Conservation (phyloP, 345 rosid genomes). For the Bruguiera parviflora region DNA sequence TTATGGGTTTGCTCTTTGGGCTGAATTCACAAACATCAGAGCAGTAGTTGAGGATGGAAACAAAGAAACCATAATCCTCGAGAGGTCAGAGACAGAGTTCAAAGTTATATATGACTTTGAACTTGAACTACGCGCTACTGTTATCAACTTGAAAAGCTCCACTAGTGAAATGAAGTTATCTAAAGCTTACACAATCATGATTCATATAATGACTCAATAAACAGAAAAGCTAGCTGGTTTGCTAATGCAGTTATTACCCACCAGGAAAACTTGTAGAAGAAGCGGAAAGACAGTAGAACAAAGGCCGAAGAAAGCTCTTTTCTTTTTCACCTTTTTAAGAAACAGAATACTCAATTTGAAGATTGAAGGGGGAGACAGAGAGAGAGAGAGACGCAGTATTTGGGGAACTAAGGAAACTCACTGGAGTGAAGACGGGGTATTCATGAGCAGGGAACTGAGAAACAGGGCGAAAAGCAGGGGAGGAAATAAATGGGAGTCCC, state of each 20-base stretch:
- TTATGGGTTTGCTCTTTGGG: too few species aligned
- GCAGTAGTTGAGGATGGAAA: too few species aligned
- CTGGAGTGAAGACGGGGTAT: conserved; percentile 96
- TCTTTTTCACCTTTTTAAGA: background rate
- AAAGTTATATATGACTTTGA: too few species aligned
- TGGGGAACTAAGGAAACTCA: conserved; percentile 28
- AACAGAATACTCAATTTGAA: background rate
- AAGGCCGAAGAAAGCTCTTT: background rate
- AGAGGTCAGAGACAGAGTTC: too few species aligned
- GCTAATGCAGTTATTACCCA: background rate
- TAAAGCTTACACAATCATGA: background rate
- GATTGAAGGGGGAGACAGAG: background rate
- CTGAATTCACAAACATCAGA: too few species aligned
- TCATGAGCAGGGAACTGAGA: conserved; percentile 74
- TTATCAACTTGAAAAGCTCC: conserved; percentile 1
- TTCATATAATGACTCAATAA: background rate
- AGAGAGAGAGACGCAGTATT: background rate
- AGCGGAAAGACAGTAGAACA: conserved; percentile 11
- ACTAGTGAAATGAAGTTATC: background rate
- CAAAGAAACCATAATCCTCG: too few species aligned
- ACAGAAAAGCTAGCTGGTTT: background rate
- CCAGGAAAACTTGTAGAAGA: conserved; percentile 1
- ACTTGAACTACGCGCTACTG: too few species aligned
- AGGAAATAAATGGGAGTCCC: conserved; percentile 45
- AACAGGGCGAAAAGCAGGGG: conserved; percentile 60